Percentiles rank a stretch among this genome's conserved stretches.
Evolutionary conservation across 1,284 basidiomycete genomes (phyloP).

Genomic region (Ceratorhiza oryzae-sativae): DNA sequence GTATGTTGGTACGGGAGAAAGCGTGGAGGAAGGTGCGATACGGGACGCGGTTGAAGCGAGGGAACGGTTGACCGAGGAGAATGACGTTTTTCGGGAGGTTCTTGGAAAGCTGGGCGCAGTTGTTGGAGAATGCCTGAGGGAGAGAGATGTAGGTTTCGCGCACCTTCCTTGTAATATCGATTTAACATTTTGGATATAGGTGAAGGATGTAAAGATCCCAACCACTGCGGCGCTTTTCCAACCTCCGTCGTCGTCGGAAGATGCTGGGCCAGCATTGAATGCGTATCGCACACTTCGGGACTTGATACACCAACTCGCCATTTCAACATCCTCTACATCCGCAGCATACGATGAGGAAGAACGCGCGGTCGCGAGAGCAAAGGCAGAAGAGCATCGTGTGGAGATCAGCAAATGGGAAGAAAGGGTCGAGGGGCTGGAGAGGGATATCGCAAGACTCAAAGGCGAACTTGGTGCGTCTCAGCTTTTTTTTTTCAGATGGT

Average conservation of each 20-base stretch:
- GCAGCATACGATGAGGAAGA: conserved; percentile 58
- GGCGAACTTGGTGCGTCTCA: conserved; percentile 43
- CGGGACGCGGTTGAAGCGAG: conserved; percentile 76
- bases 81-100: conserved; percentile 70
- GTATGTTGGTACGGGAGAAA: conserved; percentile 46
- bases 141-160: conserved; percentile 48
- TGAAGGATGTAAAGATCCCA: conserved; percentile 5
- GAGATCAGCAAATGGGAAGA: conserved; percentile 42
- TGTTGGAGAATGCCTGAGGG: conserved; percentile 49
- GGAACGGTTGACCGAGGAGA: conserved; percentile 72
- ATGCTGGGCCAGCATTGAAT: conserved; percentile 14
- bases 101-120: conserved; percentile 70
- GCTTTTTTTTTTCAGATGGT: too few species aligned
- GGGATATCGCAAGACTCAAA: conserved; percentile 47
- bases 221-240: not conserved
- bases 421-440: conserved; percentile 39
- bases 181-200: conserved; percentile 1
- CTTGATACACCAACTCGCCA: conserved; percentile 20
- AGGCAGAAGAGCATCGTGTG: conserved; percentile 31
- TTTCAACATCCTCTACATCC: not conserved
- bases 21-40: conserved; percentile 73
- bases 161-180: too few species aligned
- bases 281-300: conserved; percentile 31
- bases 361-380: conserved; percentile 45
- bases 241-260: not conserved